Base-by-base conservation (phyloP, 2,329 filamentous ascomycete genomes). In the Basipetospora chlamydospora region DNA sequence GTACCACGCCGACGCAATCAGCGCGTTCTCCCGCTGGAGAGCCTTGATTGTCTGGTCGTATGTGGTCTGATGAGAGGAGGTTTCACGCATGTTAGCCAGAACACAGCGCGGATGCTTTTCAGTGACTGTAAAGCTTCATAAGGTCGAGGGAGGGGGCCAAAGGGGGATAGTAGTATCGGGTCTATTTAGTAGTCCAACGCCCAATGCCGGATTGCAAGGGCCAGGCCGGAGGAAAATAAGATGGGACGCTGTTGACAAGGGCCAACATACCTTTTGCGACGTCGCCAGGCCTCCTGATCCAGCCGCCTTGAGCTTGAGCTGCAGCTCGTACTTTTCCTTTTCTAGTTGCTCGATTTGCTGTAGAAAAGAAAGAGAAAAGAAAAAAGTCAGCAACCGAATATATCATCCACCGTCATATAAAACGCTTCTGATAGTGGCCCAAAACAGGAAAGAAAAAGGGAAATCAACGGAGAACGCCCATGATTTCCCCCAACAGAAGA, bases 1-100 rank as follows among this genome's bases (percentile, higher is more conserved):
- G 58, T 87, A 87, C 82, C 82, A 92, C 2, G 84, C 84, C n/a
- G 77, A 80, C 18, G 78, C 66, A 48, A 92, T 84, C 51, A 90
- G 67, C 26, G 70, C 69, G 53, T 84, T 85, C 56, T 92, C 84
- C 46, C 80, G 73, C 53, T 80, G 71, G 41, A 92, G 68, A 46
- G 77, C 81, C 45, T 74, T 73, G 49, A 82, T 70, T 35, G 64
- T 59, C 49, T 70, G 60, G 32, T 74, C 69, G 43, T 55, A n/a
- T n/a, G n/a, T n/a, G n/a, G n/a, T n/a, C n/a, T n/a, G n/a, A n/a
- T n/a, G n/a, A n/a, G n/a, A n/a, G n/a, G n/a, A n/a, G n/a, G n/a
- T n/a, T n/a, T n/a, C n/a, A n/a, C n/a, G n/a, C n/a, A n/a, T n/a
- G n/a, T n/a, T n/a, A n/a, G n/a, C n/a, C n/a, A n/a, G n/a, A n/a